Evolutionary conservation across 2,329 filamentous ascomycete genomes (phyloP), one percentile per base, ranked within the genome.

Genomic region (Xenoacremonium recifei): DNA sequence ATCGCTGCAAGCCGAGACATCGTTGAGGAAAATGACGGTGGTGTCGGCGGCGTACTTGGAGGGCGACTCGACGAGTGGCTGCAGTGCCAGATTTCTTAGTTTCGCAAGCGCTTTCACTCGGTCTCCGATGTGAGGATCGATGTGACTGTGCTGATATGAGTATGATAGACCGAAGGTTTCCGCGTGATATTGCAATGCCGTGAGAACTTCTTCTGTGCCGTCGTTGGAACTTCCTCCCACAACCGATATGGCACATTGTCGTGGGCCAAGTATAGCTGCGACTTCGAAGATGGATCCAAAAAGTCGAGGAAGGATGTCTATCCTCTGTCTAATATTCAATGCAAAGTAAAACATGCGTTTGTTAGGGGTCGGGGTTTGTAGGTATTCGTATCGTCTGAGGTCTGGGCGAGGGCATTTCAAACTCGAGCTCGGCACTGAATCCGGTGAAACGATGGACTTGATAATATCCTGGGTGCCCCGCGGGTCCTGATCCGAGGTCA

Each of bases 141-240:
- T 57, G 3, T 63, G 54, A 44, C 68, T 76, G 3, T 62, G 57
- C 4, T 57, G 55, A 38, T 76, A 66, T 44, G 67, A 62, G 51
- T 76, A 80, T 1, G 49, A 43, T 2, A 65, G 48, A 3, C 67
- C 68, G 0, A 72, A 34, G 0, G 49, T 51, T 11, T 69, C 54
- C 0, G 82, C 53, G 3, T 64, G 60, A 1, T 61, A 51, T 2
- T 55, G 57, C 6, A 82, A 54, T 0, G 63, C 60, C 2, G 59
- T 42, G 2, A 82, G 65, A 6, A 80, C 63, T 23, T 78, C 73
- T 23, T 55, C 66, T 0, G 78, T 81, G 5, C 75, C 76, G 44
- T 82, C 77, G 16, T 66, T 52, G 0, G 77, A 80, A 50, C 75
- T 67, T 11, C 77, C 77, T 48, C 80, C 77, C 11, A 81, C 67